These are phyloP conservation scores for Gossypium stocksii DNA, from an alignment of 345 rosid species.

Conservation along the genomic window DNA sequence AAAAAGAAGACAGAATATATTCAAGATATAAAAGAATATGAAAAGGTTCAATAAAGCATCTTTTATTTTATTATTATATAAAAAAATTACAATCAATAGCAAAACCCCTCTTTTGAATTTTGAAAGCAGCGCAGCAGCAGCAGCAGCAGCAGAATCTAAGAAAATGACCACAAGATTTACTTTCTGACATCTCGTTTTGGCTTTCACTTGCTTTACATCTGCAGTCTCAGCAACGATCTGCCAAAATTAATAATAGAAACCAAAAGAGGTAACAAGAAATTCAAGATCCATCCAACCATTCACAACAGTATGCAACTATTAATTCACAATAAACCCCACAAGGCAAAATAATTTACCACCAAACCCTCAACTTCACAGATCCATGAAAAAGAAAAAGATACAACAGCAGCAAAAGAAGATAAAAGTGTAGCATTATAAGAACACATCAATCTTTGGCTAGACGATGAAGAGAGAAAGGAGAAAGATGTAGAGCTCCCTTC, in stretches of 20 bases:
- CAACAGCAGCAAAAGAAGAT: neutral
- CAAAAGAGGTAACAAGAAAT: neutral
- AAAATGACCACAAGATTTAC: slow-evolving; percentile 1
- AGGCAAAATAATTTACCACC: no score
- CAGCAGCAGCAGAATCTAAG: slow-evolving; percentile 4
- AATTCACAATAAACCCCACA: neutral
- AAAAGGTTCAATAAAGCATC: no score
- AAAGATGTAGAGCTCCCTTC: slow-evolving; percentile 87
- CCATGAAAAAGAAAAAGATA: neutral
- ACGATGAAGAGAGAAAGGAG: neutral
- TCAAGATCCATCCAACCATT: neutral
- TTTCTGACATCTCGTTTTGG: slow-evolving; percentile 3
- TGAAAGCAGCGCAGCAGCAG: neutral
- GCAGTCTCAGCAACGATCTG: neutral
- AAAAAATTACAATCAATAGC: neutral
- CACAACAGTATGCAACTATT: neutral
- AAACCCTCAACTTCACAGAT: neutral
- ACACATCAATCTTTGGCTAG: neutral
- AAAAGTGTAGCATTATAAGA: no score
- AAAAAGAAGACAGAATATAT: no score
- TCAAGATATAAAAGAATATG: no score
- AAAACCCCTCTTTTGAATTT: neutral
- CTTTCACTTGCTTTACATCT: neutral
- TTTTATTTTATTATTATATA: no score
- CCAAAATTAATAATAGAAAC: no score